phyloP scores from a whole-genome alignment of 371 early-diverging fungal species.

The Mycotypha africana region DNA sequence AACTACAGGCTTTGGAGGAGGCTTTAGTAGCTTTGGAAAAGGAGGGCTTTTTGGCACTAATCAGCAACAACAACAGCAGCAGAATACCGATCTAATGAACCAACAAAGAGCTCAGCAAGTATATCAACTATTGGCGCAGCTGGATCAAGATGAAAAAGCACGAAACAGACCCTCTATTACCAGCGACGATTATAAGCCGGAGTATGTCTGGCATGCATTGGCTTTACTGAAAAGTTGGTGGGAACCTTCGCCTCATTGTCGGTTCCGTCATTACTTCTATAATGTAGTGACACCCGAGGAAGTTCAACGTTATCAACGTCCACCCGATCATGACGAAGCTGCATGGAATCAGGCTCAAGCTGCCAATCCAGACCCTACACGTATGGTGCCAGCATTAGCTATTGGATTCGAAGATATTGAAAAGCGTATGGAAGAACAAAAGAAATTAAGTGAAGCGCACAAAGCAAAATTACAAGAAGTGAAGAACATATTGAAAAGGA shows the following conservation, averaged over 20 bases:
- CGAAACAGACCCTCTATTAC: slow-evolving; percentile 21
- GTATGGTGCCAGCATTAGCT: slow-evolving; percentile 83
- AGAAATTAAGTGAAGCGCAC: slow-evolving; percentile 39
- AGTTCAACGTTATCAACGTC: slow-evolving; percentile 69
- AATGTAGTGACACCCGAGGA: slow-evolving; percentile 81
- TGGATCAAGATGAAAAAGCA: slow-evolving; percentile 30
- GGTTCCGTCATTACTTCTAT: slow-evolving; percentile 89
- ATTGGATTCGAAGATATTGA: slow-evolving; percentile 80
- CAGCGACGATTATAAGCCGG: slow-evolving; percentile 22
- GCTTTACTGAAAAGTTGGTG: slow-evolving; percentile 66
- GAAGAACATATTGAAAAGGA: slow-evolving; percentile 54
- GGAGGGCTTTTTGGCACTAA: slow-evolving; percentile 1
- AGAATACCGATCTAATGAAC: slow-evolving; percentile 1
- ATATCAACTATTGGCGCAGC: slow-evolving; percentile 23
- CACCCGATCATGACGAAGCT: slow-evolving; percentile 66
- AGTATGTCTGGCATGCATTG: slow-evolving; percentile 52
- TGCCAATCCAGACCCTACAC: slow-evolving; percentile 80
- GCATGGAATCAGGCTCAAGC: slow-evolving; percentile 77
- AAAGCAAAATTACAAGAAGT: slow-evolving; percentile 58
- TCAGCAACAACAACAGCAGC: slow-evolving; percentile 3
- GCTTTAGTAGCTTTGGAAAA: slow-evolving; percentile 1
- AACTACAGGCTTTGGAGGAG: slow-evolving; percentile 1
- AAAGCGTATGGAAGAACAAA: slow-evolving; percentile 70
- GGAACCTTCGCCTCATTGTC: slow-evolving; percentile 80
- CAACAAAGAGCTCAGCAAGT: slow-evolving; percentile 30